Evolutionary conservation across 2,329 filamentous ascomycete species (phyloP), one percentile per base, ranked within the genome.

Genomic region (Elsinoe arachidis): DNA sequence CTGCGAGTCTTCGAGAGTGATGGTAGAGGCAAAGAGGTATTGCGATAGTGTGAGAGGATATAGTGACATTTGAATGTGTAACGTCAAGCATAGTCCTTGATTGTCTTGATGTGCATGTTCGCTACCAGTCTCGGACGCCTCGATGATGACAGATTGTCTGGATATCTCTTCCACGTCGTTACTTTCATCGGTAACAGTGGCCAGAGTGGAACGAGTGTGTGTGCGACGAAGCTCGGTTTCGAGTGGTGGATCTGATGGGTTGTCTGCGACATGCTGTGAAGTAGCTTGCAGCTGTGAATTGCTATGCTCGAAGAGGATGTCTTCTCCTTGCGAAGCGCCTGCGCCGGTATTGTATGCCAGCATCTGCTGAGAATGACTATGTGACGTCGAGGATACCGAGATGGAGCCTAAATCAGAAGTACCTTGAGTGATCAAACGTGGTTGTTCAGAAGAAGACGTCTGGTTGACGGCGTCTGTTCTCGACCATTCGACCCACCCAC

Each of bases 31-130:
- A 46, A 73, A 77, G 4, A 87, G 67, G 63, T 82, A 86, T 1
- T 80, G 78, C 7, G 79, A 76, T 10, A 87, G 73, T 1, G 81
- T 85, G 55, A 84, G 74, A 0, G 83, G 82, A 66, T 85, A 81
- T 2, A 84, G 73, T 3, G 80, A 81, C 82, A 86, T 86, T 64
- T 86, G 83, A n/a, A 86, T 82, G 66, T 85, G 83, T 7, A 86
- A 72, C 4, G 78, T 78, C 10, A 83, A 63, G 10, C 46, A 67
- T 15, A 67, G 65, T 14, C 61, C 63, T 11, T 57, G 15, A 21
- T 23, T 14, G 19, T 46, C 23, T 10, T 15, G 30, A 6, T 23
- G 21, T 21, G 12, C 21, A 9, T 41, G 30, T 19, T 57, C 44
- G 34, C 26, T 41, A 33, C n/a, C 37, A 6, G 39, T 47, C 12